Evolutionary conservation across 2,329 filamentous ascomycete genomes (phyloP), one percentile per base, ranked within the genome.

Genomic region (Cytospora schulzeri): DNA sequence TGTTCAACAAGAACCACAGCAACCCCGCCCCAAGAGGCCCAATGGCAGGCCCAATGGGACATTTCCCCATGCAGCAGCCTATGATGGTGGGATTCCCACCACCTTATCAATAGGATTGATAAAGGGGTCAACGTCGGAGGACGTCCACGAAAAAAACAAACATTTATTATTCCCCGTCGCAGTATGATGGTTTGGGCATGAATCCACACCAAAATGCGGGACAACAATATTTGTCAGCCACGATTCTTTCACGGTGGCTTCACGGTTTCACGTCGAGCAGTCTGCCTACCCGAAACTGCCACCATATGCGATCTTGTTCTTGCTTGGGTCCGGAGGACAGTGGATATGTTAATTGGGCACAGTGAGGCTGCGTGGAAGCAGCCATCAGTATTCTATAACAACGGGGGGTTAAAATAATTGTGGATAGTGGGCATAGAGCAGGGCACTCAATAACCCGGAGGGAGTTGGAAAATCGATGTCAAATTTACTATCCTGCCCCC

Each of bases 1-100:
- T 97, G 71, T 97, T 98, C 76, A 89, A 91, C 70, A 60, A 54
- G 50, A 67, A 53, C n/a, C 55, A 62, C 51, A 67, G 35, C 56
- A 64, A 56, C 11, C 62, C 65, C 19, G 55, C 57, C n/a, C 41
- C 62, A 6, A 61, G 65, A 26, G 65, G 62, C 24, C 62, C 65
- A 14, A 65, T 65, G 62, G 59, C 51, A 6, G 56, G 63, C 3
- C 52, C 33, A 8, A 62, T 65, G 54, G 62, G 54, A 11, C 62
- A 60, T 4, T n/a, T 62, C 4, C 60, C 60, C 2, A 35, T 62
- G 53, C 53, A 56, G 51, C 65, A 65, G 22, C 58, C 54, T 31
- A 67, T 67, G 62, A 54, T 60, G 5, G 62, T 65, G 65, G 65
- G 65, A 26, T 65, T 62, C 29, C 58, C 62, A 19, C 62, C 62